Evolutionary conservation across 495 filamentous ascomycete species (phyloP).

Genomic region (Penicillium egyptiacum): DNA sequence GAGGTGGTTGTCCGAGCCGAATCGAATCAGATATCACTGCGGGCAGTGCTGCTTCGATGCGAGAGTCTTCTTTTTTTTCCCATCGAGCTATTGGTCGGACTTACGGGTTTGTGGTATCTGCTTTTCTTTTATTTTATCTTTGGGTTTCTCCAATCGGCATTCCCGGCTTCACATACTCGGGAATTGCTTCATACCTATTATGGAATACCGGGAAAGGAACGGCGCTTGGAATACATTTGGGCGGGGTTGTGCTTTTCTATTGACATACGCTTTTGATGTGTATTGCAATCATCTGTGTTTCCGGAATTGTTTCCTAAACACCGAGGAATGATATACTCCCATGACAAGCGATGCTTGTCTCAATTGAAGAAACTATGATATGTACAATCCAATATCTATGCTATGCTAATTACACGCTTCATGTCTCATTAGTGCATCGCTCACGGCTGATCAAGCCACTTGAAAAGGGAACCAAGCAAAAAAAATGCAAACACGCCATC

Average conservation of each 20-base stretch:
- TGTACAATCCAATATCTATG: slow-evolving; percentile 18
- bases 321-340: background rate
- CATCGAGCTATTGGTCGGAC: background rate
- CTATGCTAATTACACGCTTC: slow-evolving; percentile 26
- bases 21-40: slow-evolving; percentile 20
- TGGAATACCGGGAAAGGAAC: slow-evolving; percentile 8
- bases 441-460: background rate
- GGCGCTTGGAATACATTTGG: slow-evolving; percentile 21
- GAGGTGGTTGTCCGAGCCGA: background rate
- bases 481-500: background rate
- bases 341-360: slow-evolving; percentile 3
- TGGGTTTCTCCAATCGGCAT: slow-evolving; percentile 8
- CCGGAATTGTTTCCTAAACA: background rate
- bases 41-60: slow-evolving; percentile 21
- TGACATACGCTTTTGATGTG: background rate
- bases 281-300: background rate
- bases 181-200: slow-evolving; percentile 4
- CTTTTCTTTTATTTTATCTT: slow-evolving; percentile 14
- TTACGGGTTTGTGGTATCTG: slow-evolving; percentile 13
- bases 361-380: slow-evolving; percentile 9
- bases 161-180: background rate
- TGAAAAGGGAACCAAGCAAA: no score
- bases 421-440: slow-evolving; percentile 26
- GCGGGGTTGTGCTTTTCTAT: background rate
- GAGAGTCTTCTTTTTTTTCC: slow-evolving; percentile 16